Conservation (phyloP, 1,284 basidiomycete genomes). For the Blastosporella zonata region DNA sequence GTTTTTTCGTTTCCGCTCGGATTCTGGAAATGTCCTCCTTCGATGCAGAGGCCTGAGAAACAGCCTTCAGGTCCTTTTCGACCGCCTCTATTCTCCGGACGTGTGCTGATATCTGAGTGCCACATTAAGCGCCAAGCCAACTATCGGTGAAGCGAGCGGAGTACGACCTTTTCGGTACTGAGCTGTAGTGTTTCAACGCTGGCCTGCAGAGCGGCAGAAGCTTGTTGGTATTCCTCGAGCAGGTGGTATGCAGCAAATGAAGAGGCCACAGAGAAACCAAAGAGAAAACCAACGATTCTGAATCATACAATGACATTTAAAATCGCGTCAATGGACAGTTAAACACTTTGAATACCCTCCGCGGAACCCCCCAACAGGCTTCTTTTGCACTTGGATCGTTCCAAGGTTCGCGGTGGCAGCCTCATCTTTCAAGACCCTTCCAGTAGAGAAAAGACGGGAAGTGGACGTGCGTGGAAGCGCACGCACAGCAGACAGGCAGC, state of each 20-base stretch:
- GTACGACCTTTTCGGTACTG: slow-evolving; percentile 73
- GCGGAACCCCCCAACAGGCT: slow-evolving; percentile 81
- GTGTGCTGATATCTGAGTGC: slow-evolving; percentile 73
- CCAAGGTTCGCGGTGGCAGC: slow-evolving; percentile 49
- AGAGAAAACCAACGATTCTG: slow-evolving; percentile 85
- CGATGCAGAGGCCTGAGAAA: slow-evolving; percentile 61
- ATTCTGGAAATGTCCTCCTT: slow-evolving; percentile 80
- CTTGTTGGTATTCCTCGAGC: slow-evolving; percentile 86
- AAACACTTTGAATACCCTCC: slow-evolving; percentile 60
- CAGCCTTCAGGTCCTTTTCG: slow-evolving; percentile 82
- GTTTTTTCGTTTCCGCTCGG: slow-evolving; percentile 80
- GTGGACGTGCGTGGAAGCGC: slow-evolving; percentile 22
- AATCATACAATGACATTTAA: slow-evolving; percentile 14
- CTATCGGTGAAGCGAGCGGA: background rate
- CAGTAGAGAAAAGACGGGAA: slow-evolving; percentile 37
- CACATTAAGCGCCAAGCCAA: background rate
- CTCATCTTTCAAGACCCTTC: slow-evolving; percentile 45
- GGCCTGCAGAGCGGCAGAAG: slow-evolving; percentile 78
- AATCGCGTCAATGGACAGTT: background rate
- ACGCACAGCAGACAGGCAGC: slow-evolving; percentile 31
- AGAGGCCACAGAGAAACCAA: slow-evolving; percentile 85
- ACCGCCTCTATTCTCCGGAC: slow-evolving; percentile 83
- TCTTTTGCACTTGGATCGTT: slow-evolving; percentile 59
- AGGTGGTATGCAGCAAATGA: slow-evolving; percentile 85
- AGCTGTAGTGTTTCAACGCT: slow-evolving; percentile 85